These are phyloP conservation scores for Neospora caninum DNA, from an alignment of 169 alveolate species.

Conservation along the genomic window DNA sequence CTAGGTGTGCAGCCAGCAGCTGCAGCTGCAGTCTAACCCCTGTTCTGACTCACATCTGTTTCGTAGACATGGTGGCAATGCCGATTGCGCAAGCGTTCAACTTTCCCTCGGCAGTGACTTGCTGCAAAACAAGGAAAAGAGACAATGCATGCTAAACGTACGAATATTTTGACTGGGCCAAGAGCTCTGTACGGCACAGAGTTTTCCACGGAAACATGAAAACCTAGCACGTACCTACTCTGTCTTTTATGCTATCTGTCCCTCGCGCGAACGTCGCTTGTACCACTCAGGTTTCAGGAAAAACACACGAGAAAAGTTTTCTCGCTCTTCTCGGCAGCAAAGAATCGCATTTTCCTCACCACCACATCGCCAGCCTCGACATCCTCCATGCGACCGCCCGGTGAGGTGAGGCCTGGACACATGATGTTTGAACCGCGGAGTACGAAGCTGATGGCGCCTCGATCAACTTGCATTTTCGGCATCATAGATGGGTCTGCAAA, in stretches of 20 bases:
- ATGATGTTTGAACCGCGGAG: conserved; percentile 96
- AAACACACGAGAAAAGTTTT: too few relatives aligned
- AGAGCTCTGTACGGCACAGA: too few relatives aligned
- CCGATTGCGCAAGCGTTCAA: conserved; percentile 96
- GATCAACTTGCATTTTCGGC: conserved; percentile 96
- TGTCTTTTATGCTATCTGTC: too few relatives aligned
- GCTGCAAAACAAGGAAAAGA: conserved; percentile 70
- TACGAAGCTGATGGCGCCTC: conserved; percentile 95
- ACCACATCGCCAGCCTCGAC: conserved; percentile 76
- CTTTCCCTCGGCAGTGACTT: conserved; percentile 92
- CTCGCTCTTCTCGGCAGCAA: too few relatives aligned
- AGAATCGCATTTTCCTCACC: conserved; percentile 33
- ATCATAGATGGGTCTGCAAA: conserved; percentile 91
- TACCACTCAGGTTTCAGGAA: too few relatives aligned
- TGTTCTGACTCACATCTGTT: conserved; percentile 91
- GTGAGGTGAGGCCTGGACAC: conserved; percentile 98
- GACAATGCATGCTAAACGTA: not conserved
- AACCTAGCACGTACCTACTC: too few relatives aligned
- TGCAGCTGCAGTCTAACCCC: too few relatives aligned
- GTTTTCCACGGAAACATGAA: too few relatives aligned
- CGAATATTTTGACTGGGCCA: too few relatives aligned
- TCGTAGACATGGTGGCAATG: conserved; percentile 92
- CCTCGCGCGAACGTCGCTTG: too few relatives aligned
- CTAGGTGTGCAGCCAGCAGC: too few relatives aligned
- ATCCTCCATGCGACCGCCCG: conserved; percentile 95